Conservation (phyloP, 202 grass and related monocot species). For the Dendrocalamus latiflorus region DNA sequence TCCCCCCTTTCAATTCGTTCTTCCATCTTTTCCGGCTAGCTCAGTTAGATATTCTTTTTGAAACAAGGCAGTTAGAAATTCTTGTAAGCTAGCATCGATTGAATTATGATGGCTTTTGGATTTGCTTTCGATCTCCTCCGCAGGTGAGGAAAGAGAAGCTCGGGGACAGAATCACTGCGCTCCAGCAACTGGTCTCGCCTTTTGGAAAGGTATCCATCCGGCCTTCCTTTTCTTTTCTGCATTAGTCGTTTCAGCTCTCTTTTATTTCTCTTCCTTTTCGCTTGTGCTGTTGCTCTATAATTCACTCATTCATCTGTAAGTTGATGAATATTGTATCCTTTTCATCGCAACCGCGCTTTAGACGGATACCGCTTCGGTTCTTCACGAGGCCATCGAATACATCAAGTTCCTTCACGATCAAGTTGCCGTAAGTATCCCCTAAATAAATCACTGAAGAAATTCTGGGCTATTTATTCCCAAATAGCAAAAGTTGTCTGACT, state of each 20-base stretch:
- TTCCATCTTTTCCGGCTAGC: background rate
- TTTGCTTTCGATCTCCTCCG: conserved; percentile 21
- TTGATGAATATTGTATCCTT: background rate
- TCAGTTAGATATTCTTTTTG: background rate
- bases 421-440: conserved; percentile 58
- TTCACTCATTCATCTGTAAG: background rate
- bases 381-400: conserved; percentile 87
- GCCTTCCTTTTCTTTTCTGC: background rate
- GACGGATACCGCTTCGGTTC: conserved; percentile 98
- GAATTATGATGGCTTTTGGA: conserved; percentile 19
- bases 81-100: background rate
- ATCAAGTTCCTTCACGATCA: conserved; percentile 90
- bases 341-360: background rate
- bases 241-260: background rate
- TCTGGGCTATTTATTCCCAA: background rate
- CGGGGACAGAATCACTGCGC: conserved; percentile 97
- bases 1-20: background rate
- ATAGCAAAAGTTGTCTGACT: background rate
- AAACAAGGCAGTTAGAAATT: background rate
- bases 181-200: conserved; percentile 97
- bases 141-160: conserved; percentile 98
- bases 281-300: background rate
- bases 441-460: background rate
- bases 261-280: background rate
- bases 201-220: conserved; percentile 74